Evolutionary conservation across 2,329 filamentous ascomycete species (phyloP).

Genomic region (Neoscytalidium dimidiatum): DNA sequence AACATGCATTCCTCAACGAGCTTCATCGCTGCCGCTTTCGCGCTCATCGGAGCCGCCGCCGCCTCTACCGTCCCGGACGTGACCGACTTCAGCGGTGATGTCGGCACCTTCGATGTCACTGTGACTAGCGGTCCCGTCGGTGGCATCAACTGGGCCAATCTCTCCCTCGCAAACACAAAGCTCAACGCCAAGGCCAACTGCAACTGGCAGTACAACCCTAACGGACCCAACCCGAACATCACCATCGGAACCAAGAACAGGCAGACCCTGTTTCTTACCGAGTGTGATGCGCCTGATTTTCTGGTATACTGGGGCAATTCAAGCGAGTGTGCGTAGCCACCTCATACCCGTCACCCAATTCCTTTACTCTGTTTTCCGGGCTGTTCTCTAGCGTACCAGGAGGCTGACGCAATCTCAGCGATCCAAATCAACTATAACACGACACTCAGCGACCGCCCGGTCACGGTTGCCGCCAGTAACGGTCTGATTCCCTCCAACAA

Average conservation of each 20-base stretch:
- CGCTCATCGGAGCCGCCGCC: not conserved
- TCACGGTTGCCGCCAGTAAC: not conserved
- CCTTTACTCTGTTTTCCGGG: not conserved
- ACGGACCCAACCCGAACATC: slow-evolving; percentile 6
- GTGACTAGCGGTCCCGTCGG: not conserved
- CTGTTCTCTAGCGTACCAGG: not conserved
- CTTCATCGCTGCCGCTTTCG: not conserved
- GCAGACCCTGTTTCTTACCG: not conserved
- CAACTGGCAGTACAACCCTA: not conserved
- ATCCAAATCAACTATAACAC: slow-evolving; percentile 5
- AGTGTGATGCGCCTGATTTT: not conserved
- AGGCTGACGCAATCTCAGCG: not conserved
- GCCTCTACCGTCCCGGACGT: not conserved
- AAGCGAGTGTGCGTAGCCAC: not conserved
- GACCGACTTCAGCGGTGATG: slow-evolving; percentile 8
- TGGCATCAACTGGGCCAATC: slow-evolving; percentile 4
- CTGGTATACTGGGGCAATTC: slow-evolving; percentile 1
- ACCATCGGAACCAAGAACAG: not conserved
- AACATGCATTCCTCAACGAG: not conserved
- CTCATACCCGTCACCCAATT: too few species aligned
- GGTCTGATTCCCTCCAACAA: not conserved
- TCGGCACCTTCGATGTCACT: not conserved
- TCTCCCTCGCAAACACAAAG: not conserved
- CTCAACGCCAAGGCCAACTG: not conserved
- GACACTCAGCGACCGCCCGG: not conserved